Evolutionary conservation across 225 moss, liverwort and hornwort genomes (phyloP).

Genomic region (Marchantia paleacea): DNA sequence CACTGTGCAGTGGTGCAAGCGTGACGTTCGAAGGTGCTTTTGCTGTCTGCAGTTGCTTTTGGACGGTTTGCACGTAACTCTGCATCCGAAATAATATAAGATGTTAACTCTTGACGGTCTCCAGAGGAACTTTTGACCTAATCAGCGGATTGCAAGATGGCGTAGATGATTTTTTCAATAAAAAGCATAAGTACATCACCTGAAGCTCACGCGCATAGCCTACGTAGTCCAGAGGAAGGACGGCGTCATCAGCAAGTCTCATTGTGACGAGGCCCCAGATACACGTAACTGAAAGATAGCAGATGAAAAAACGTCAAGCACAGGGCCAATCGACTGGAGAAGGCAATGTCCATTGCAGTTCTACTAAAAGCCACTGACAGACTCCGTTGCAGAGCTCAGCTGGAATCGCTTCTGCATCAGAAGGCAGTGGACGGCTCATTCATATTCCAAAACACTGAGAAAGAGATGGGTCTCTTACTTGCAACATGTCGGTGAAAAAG

Average conservation of each 20-base stretch:
- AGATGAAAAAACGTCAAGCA: neutral
- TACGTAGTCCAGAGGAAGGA: constrained; percentile 68
- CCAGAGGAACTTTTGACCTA: too few species aligned
- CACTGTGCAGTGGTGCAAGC: constrained; percentile 8
- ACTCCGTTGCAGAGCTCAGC: neutral
- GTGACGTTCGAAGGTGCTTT: constrained; percentile 19
- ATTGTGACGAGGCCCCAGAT: constrained; percentile 71
- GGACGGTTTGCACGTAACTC: constrained; percentile 6
- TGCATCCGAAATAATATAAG: neutral
- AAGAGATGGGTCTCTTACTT: constrained; percentile 37
- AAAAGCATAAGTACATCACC: constrained; percentile 10
- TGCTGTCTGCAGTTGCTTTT: constrained; percentile 9
- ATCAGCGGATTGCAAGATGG: too few species aligned
- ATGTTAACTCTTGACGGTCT: neutral
- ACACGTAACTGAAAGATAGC: constrained; percentile 48
- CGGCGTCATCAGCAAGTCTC: constrained; percentile 55
- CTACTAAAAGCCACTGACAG: neutral
- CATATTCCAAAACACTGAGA: neutral
- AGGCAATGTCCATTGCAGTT: neutral
- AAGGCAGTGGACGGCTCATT: too few species aligned
- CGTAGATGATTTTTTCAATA: too few species aligned
- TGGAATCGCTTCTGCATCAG: too few species aligned
- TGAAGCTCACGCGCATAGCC: constrained; percentile 45
- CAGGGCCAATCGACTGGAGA: neutral
- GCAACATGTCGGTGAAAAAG: constrained; percentile 82